Base-by-base conservation (phyloP, 495 filamentous ascomycete genomes). In the Penicillium crystallinum region DNA sequence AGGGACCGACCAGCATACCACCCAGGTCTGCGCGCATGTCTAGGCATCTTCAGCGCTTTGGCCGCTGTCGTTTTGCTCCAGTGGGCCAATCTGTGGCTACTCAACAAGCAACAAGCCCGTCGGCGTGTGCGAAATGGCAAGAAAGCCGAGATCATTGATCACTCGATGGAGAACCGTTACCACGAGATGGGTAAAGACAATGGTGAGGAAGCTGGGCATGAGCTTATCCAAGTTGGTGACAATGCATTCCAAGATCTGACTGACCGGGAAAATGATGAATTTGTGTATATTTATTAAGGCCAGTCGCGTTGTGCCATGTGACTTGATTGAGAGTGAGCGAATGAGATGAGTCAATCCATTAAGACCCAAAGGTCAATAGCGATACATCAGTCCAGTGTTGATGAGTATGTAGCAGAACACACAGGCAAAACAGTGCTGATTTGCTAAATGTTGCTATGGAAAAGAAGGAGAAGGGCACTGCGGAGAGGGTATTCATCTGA, bases 181-280 rank as follows among this genome's bases (percentile, higher is more conserved):
- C 50, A 59, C 15, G 64, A 67, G 17, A 62, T 56, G 25, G 57
- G 57, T 7, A 61, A 61, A 14, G 56, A 49, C 29, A 22, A 46
- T 19, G 25, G 38, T n/a, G 64, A 54, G 42, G 61, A 43, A 17
- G 61, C 38, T 10, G 62, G 34, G 14, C 33, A 43, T n/a, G 59
- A 59, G 33, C 54, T 54, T 25, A 45, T 56, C 2, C 58, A 59
- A 42, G 66, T 59, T 59, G 75, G 57, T 10, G 63, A 58, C 38
- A 51, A 76, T 31, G 78, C 74, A 10, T 78, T 80, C 46, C 46
- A 69, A 43, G 83, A 85, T 66, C 49, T 83, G 61, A 86, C 81
- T 22, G 82, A 85, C 58, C 61, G 79, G 27, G 65, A 82, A 68
- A 85, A 87, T 58, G 81, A 85, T 55, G 82, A 86, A 66, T 85